Conservation (phyloP, 768 basidiomycete genomes). For the Tricholoma sp. region DNA sequence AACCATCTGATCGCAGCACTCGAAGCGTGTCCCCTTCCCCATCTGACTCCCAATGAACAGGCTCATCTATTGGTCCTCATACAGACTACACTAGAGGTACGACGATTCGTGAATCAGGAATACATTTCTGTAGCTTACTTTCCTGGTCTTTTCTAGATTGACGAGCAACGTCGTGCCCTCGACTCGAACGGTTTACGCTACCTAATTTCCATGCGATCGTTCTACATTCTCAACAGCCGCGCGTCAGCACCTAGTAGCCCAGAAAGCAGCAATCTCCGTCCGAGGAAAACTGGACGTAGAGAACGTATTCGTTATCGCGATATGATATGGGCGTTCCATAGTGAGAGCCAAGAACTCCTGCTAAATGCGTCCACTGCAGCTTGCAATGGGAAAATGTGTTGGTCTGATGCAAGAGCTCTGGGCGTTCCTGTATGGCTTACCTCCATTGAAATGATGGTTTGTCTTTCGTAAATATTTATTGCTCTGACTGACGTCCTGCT, state of each 20-base stretch:
- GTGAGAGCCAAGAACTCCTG: slow-evolving; percentile 87
- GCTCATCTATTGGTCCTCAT: slow-evolving; percentile 80
- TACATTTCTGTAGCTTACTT: background rate
- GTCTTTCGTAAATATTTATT: slow-evolving; percentile 18
- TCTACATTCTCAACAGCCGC: slow-evolving; percentile 77
- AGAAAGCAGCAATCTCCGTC: slow-evolving; percentile 33
- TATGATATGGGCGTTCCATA: slow-evolving; percentile 96
- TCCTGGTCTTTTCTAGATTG: slow-evolving; percentile 47
- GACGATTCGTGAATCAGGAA: background rate
- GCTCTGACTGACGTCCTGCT: slow-evolving; percentile 1
- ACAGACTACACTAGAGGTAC: slow-evolving; percentile 81
- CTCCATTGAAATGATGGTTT: slow-evolving; percentile 72
- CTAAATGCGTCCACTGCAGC: slow-evolving; percentile 63
- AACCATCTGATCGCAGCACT: slow-evolving; percentile 56
- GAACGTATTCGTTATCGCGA: slow-evolving; percentile 88
- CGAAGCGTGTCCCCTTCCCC: slow-evolving; percentile 58
- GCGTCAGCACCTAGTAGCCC: slow-evolving; percentile 46
- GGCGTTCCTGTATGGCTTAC: slow-evolving; percentile 88
- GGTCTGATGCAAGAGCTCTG: slow-evolving; percentile 82
- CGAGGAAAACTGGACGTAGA: slow-evolving; percentile 51
- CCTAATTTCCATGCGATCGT: slow-evolving; percentile 87
- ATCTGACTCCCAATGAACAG: slow-evolving; percentile 75
- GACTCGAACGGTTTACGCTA: slow-evolving; percentile 93
- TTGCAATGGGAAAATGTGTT: slow-evolving; percentile 82
- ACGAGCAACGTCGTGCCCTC: slow-evolving; percentile 85